Percentiles rank a stretch among this genome's conserved stretches.
Conservation (phyloP, 1,139 yeast genomes). For the Yamadazyma dendronema region DNA sequence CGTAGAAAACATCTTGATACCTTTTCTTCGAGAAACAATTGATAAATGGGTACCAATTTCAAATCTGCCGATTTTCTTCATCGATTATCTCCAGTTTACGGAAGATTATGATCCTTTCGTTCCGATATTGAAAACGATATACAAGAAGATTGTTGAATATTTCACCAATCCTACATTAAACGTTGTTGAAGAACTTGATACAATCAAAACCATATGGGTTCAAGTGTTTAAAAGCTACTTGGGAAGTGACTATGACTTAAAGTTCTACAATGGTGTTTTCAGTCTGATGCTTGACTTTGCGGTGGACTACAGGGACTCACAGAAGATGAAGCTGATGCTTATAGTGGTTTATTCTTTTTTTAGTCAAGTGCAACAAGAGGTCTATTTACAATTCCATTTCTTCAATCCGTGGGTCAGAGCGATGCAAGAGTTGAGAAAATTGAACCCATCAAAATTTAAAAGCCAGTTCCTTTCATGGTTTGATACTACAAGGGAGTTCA, state of each 20-base stretch:
- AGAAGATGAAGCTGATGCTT: background rate
- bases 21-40: slow-evolving; percentile 6
- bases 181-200: slow-evolving; percentile 4
- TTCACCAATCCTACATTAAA: slow-evolving; percentile 4
- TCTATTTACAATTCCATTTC: slow-evolving; percentile 26
- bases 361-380: slow-evolving; percentile 7
- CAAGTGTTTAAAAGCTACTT: slow-evolving; percentile 12
- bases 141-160: slow-evolving; percentile 9
- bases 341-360: background rate
- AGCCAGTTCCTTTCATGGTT: background rate
- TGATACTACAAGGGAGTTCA: background rate
- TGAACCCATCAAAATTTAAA: background rate
- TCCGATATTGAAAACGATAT: slow-evolving; percentile 8
- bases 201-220: slow-evolving; percentile 10
- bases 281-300: background rate
- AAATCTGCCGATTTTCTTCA: slow-evolving; percentile 10
- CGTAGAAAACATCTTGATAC: slow-evolving; percentile 10
- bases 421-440: slow-evolving; percentile 14
- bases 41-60: slow-evolving; percentile 9
- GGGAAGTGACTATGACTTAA: background rate
- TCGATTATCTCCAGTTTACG: slow-evolving; percentile 11
- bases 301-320: background rate
- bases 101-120: slow-evolving; percentile 2
- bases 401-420: slow-evolving; percentile 24
- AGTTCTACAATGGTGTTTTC: slow-evolving; percentile 6